Percentiles rank a stretch among this genome's conserved stretches.
phyloP scores from a whole-genome alignment of 768 basidiomycete genomes.

The Lentinus tigrinus region DNA sequence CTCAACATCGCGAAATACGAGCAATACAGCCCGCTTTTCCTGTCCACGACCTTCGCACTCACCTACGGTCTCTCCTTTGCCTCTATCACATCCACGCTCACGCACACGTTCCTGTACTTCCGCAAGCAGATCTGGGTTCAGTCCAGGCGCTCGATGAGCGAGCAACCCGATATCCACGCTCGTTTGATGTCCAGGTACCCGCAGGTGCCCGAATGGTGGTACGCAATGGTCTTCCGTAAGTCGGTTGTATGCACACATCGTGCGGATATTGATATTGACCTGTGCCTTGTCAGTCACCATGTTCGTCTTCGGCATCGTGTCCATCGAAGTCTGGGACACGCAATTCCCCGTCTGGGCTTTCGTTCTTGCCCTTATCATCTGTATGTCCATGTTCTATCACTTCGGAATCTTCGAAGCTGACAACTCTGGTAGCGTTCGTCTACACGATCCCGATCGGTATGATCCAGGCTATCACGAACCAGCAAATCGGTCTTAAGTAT shows the following conservation, averaged over 20 bases:
- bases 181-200: constrained; percentile 43
- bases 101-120: constrained; percentile 47
- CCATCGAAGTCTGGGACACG: constrained; percentile 65
- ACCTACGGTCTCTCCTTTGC: constrained; percentile 46
- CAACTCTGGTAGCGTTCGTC: constrained; percentile 37
- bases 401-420: background rate
- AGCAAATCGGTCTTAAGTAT: constrained; percentile 61
- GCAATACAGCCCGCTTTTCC: constrained; percentile 43
- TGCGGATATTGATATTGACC: background rate
- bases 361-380: constrained; percentile 46
- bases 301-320: constrained; percentile 60
- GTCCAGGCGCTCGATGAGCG: constrained; percentile 41
- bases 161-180: constrained; percentile 51
- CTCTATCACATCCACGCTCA: constrained; percentile 43
- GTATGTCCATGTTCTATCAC: background rate
- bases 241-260: constrained; percentile 1
- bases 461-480: constrained; percentile 82
- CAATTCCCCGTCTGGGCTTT: constrained; percentile 69
- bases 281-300: constrained; percentile 37
- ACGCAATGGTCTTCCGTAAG: constrained; percentile 38
- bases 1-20: constrained; percentile 40
- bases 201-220: constrained; percentile 57
- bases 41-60: constrained; percentile 54
- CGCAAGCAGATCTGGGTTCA: constrained; percentile 43
- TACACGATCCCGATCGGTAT: constrained; percentile 81